Base-by-base conservation (phyloP, 805 yeast genomes). In the Isabelozyma heimii region DNA sequence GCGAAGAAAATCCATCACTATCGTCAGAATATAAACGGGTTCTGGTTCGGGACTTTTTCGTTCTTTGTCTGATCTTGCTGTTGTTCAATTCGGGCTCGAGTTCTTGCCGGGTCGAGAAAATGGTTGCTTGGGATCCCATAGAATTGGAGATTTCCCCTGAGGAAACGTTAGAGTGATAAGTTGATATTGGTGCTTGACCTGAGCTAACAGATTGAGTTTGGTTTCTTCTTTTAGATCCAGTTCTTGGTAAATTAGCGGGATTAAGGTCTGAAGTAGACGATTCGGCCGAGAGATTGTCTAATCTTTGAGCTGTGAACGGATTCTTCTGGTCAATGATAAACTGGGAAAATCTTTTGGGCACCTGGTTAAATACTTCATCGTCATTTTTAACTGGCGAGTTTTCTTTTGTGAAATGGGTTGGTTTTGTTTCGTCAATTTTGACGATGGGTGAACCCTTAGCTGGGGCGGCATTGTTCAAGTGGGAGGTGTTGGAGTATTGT, bases 111-210 rank as follows among this genome's bases (percentile, higher is more conserved):
- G 77, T 73, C n/a, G 76, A 70, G 52, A 73, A 73, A 35, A 73
- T 73, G 0, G 79, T 73, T 24, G 74, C 77, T 52, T 72, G 77
- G 0, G 76, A 71, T 4, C 70, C 76, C 73, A 67, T 65, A 46
- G 71, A 66, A 40, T 63, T 60, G 43, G 75, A 67, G 35, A 70
- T 67, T 40, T 65, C 69, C 24, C 67, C 48, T 6, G 60, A 52
- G 6, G 48, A 42, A 5, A 46, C 37, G 15, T 17, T 27, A 12
- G 48, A 40, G 15, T 27, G 14, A n/a, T n/a, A 12, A 10, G 16
- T 37, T 4, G 30, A 26, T 16, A 10, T 20, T 5, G 12, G 10
- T 12, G 10, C 24, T 8, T 17, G 27, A 26, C n/a, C 35, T 2
- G 35, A 30, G 8, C 35, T 30, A 4, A 20, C 24, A 20, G 24